phyloP scores from a whole-genome alignment of 2,329 filamentous ascomycete genomes.

The Aspergillus sp. region DNA sequence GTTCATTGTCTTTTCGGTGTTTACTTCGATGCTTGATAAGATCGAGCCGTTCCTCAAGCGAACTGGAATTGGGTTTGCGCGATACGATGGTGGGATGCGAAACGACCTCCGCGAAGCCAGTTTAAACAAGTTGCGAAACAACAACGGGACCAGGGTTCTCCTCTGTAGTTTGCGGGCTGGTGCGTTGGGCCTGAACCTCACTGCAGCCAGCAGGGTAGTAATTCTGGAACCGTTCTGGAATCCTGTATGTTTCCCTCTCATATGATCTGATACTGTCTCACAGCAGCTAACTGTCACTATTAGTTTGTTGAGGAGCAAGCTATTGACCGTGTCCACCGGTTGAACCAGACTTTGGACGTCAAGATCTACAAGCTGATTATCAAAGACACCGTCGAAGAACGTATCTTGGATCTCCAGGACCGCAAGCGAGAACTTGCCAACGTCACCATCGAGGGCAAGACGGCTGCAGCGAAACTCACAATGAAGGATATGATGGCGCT shows the following conservation, averaged over 20 bases:
- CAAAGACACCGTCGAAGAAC: slow-evolving; percentile 81
- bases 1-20: slow-evolving; percentile 97
- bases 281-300: slow-evolving; percentile 14
- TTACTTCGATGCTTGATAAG: slow-evolving; percentile 96
- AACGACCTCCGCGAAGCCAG: slow-evolving; percentile 91
- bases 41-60: slow-evolving; percentile 85
- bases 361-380: slow-evolving; percentile 94
- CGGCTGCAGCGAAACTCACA: slow-evolving; percentile 77
- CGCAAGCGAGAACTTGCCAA: slow-evolving; percentile 91
- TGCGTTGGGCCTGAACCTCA: slow-evolving; percentile 88
- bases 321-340: slow-evolving; percentile 96
- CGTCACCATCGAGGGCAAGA: slow-evolving; percentile 79
- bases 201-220: slow-evolving; percentile 86
- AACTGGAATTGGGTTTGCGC: slow-evolving; percentile 73
- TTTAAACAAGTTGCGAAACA: slow-evolving; percentile 71
- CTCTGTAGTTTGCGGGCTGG: slow-evolving; percentile 95
- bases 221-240: slow-evolving; percentile 99
- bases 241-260: slow-evolving; percentile 57
- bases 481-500: slow-evolving; percentile 92
- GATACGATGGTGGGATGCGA: slow-evolving; percentile 93
- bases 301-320: slow-evolving; percentile 98
- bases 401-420: slow-evolving; percentile 91
- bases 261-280: slow-evolving; percentile 11
- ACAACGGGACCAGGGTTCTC: slow-evolving; percentile 73
- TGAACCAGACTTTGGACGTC: slow-evolving; percentile 93